phyloP scores from a whole-genome alignment of 306 rosid species.

The Benincasa hispida region DNA sequence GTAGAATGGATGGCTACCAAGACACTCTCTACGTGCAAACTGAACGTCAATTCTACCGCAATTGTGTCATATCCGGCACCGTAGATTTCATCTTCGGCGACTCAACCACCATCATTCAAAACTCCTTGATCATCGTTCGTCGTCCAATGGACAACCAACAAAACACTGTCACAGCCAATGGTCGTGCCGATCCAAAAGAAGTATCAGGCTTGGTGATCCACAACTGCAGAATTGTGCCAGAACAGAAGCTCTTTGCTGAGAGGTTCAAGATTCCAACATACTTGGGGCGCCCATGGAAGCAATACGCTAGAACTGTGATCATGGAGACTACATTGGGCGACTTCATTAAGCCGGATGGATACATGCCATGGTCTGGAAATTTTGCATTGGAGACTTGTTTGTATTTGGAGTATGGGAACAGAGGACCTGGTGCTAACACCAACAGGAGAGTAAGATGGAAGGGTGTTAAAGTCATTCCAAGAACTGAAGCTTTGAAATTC shows the following conservation, averaged over 20 bases:
- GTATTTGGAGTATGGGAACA: slow-evolving; percentile 54
- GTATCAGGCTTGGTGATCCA: slow-evolving; percentile 37
- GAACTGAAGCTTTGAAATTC: slow-evolving; percentile 26
- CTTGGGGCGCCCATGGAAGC: slow-evolving; percentile 67
- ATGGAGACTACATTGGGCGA: slow-evolving; percentile 48
- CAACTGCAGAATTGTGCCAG: slow-evolving; percentile 40
- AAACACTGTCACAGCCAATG: slow-evolving; percentile 47
- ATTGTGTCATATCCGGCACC: slow-evolving; percentile 69
- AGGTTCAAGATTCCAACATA: slow-evolving; percentile 24
- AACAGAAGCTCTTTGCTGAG: slow-evolving; percentile 10
- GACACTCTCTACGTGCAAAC: slow-evolving; percentile 57
- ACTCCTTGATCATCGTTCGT: slow-evolving; percentile 34
- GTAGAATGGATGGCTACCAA: slow-evolving; percentile 47
- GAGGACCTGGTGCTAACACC: slow-evolving; percentile 33
- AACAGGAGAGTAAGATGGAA: slow-evolving; percentile 42
- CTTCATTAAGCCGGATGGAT: slow-evolving; percentile 29
- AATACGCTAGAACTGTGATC: slow-evolving; percentile 25
- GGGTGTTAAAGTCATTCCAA: slow-evolving; percentile 25
- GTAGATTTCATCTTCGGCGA: slow-evolving; percentile 70
- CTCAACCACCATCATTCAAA: slow-evolving; percentile 33
- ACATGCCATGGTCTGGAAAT: slow-evolving; percentile 22
- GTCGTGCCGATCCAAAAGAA: slow-evolving; percentile 1
- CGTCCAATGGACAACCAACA: slow-evolving; percentile 25
- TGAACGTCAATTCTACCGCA: slow-evolving; percentile 54
- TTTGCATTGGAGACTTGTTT: slow-evolving; percentile 20